Conservation (phyloP, 345 rosid genomes). For the Stellera chamaejasme region DNA sequence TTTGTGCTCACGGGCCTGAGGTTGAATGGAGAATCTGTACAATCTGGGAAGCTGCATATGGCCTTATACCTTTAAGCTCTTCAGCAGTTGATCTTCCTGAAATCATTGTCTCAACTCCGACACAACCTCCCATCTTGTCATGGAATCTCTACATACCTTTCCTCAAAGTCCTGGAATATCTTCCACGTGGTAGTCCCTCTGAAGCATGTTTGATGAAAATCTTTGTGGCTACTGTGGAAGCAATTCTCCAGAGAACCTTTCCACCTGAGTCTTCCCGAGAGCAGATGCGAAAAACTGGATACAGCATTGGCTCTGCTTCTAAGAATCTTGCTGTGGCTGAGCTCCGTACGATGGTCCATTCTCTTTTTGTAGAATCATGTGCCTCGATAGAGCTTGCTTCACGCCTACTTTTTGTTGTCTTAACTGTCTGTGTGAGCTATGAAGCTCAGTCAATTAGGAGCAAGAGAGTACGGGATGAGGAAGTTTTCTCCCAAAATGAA, state of each 20-base stretch:
- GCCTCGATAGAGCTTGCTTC: slow-evolving; percentile 93
- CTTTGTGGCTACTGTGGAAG: slow-evolving; percentile 93
- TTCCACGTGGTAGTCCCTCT: slow-evolving; percentile 96
- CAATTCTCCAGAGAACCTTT: slow-evolving; percentile 81
- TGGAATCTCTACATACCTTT: slow-evolving; percentile 97
- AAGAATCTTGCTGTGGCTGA: slow-evolving; percentile 93
- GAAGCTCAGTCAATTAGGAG: slow-evolving; percentile 80
- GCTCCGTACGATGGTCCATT: slow-evolving; percentile 96
- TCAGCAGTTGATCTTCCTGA: slow-evolving; percentile 98
- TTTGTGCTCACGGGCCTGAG: slow-evolving; percentile 98
- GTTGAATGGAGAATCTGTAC: slow-evolving; percentile 99
- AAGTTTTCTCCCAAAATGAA: slow-evolving; percentile 28
- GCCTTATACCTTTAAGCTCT: slow-evolving; percentile 87
- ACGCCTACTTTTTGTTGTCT: slow-evolving; percentile 84
- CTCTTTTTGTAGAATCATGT: slow-evolving; percentile 84
- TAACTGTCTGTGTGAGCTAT: slow-evolving; percentile 94
- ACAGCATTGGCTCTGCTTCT: slow-evolving; percentile 52
- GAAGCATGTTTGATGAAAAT: slow-evolving; percentile 98
- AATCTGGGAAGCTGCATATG: slow-evolving; percentile 99
- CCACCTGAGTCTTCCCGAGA: slow-evolving; percentile 58
- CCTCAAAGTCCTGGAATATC: slow-evolving; percentile 94
- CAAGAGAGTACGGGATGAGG: slow-evolving; percentile 64
- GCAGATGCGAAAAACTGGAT: slow-evolving; percentile 42
- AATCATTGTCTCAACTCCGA: slow-evolving; percentile 82
- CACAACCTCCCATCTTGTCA: slow-evolving; percentile 85